Conservation (phyloP, 768 basidiomycete species). For the Lentinus tigrinus region DNA sequence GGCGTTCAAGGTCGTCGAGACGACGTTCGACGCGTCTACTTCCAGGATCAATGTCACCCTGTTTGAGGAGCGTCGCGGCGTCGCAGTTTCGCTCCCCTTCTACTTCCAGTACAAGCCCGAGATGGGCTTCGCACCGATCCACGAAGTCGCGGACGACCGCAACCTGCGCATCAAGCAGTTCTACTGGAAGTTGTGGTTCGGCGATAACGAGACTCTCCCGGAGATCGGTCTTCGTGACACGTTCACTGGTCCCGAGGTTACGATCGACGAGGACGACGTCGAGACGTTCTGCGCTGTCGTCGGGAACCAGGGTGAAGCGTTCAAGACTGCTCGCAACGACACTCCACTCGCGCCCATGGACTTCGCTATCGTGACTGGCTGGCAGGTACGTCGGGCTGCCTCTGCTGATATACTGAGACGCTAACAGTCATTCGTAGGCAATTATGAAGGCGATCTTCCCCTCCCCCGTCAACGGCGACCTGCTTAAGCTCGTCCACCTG, state of each 20-base stretch:
- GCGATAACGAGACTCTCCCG: conserved; percentile 76
- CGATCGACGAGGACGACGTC: conserved; percentile 71
- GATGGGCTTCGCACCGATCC: conserved; percentile 88
- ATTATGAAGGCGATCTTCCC: conserved; percentile 99
- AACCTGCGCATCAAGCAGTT: conserved; percentile 94
- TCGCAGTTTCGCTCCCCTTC: conserved; percentile 76
- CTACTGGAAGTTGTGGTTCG: conserved; percentile 99
- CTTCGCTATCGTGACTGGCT: conserved; percentile 97
- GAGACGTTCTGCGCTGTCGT: conserved; percentile 91
- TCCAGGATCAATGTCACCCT: conserved; percentile 69
- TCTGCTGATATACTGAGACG: neutral
- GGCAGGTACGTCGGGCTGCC: conserved; percentile 68
- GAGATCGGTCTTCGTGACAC: conserved; percentile 77
- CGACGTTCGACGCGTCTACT: conserved; percentile 53
- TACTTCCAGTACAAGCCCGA: conserved; percentile 86
- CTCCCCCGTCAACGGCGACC: conserved; percentile 83
- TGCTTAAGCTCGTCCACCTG: conserved; percentile 94
- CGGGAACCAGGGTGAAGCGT: conserved; percentile 89
- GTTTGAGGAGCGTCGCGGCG: conserved; percentile 78
- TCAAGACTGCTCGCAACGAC: conserved; percentile 73
- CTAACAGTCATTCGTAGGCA: conserved; percentile 51
- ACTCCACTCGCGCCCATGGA: conserved; percentile 93
- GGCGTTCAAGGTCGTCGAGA: conserved; percentile 81
- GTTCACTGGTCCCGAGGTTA: conserved; percentile 85
- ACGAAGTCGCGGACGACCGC: conserved; percentile 80